Evolutionary conservation across 192 early-diverging fungal species (phyloP).

Genomic region (Coemansia sp.): DNA sequence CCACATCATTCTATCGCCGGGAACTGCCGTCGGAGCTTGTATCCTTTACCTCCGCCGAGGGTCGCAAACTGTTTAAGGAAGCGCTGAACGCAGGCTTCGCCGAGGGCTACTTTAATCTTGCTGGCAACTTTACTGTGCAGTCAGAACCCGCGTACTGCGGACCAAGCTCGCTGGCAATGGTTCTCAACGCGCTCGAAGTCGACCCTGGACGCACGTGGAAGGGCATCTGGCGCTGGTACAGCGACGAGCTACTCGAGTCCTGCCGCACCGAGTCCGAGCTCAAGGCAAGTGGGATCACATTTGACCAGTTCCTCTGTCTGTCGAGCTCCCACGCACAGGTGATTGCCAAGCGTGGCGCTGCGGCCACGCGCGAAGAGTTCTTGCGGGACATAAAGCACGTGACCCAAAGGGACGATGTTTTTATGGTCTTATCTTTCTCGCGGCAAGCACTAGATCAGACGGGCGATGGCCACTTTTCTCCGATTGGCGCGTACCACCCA

Average conservation of each 20-base stretch:
- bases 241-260: conserved; percentile 74
- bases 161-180: conserved; percentile 88
- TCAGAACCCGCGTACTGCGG: conserved; percentile 91
- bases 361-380: conserved; percentile 75
- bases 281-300: conserved; percentile 84
- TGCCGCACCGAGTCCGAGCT: conserved; percentile 72
- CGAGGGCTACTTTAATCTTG: conserved; percentile 85
- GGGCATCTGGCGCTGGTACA: conserved; percentile 92
- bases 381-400: conserved; percentile 71
- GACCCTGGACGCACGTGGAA: conserved; percentile 89
- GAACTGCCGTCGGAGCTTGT: conserved; percentile 66
- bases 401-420: conserved; percentile 69
- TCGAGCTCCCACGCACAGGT: conserved; percentile 87
- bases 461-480: conserved; percentile 94
- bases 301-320: conserved; percentile 87
- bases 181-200: conserved; percentile 90
- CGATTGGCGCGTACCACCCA: conserved; percentile 82
- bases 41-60: conserved; percentile 79
- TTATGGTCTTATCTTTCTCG: conserved; percentile 89
- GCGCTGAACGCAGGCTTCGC: conserved; percentile 74
- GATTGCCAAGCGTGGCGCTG: conserved; percentile 69
- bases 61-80: conserved; percentile 79
- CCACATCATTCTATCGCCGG: conserved; percentile 64
- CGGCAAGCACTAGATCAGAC: conserved; percentile 79
- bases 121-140: conserved; percentile 90